Conservation (phyloP, 1,284 basidiomycete genomes). For the Mrakiaceae sp. region DNA sequence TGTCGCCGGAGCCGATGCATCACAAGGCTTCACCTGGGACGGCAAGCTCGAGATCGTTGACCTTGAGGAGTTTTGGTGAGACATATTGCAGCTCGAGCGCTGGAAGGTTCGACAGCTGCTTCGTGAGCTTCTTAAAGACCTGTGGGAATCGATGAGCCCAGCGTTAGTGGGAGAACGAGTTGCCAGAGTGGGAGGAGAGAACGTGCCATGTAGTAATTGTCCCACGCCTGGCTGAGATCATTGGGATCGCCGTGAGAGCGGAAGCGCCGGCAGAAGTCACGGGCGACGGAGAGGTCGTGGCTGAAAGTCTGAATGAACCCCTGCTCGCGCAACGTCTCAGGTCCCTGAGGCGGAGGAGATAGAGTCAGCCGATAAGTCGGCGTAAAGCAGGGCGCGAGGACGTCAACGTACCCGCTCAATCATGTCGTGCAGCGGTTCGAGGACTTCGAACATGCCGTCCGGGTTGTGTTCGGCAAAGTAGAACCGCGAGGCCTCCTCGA, state of each 20-base stretch:
- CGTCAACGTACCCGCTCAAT: conserved; percentile 60
- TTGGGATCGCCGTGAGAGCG: conserved; percentile 74
- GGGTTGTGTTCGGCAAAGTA: conserved; percentile 98
- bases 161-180: too few relatives aligned
- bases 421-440: conserved; percentile 90
- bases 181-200: conserved; percentile 33
- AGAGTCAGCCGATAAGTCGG: background rate
- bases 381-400: background rate
- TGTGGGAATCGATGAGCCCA: conserved; percentile 26
- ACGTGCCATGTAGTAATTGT: conserved; percentile 76
- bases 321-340: conserved; percentile 86
- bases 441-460: conserved; percentile 92
- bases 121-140: conserved; percentile 95
- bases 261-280: conserved; percentile 81
- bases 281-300: conserved; percentile 84
- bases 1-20: background rate
- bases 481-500: conserved; percentile 92
- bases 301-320: conserved; percentile 94
- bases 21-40: conserved; percentile 60
- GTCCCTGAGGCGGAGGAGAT: conserved; percentile 49
- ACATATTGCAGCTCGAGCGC: conserved; percentile 96
- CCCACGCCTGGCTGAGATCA: conserved; percentile 98
- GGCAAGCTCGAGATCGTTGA: conserved; percentile 81
- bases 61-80: conserved; percentile 81
- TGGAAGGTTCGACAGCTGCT: conserved; percentile 79